Conservation (phyloP, 2,329 filamentous ascomycete species). For the Zymoseptoria pseudotritici region DNA sequence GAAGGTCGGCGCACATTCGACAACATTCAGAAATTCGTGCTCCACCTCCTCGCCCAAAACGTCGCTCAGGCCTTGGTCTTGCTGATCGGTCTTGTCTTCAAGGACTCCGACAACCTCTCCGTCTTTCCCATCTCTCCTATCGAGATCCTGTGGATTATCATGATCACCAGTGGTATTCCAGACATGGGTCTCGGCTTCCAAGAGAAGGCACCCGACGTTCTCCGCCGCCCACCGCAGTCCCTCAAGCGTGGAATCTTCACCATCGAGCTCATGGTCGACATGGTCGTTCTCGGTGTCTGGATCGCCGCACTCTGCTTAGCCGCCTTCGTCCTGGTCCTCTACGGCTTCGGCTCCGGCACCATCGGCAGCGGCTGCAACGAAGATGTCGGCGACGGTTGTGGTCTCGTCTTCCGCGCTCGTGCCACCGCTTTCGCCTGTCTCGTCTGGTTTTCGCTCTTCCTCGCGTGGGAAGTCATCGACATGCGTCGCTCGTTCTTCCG, state of each 20-base stretch:
- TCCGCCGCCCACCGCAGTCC: slow-evolving; percentile 71
- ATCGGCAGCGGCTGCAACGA: slow-evolving; percentile 57
- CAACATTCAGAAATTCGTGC: slow-evolving; percentile 81
- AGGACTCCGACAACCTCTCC: slow-evolving; percentile 61
- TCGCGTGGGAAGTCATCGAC: slow-evolving; percentile 72
- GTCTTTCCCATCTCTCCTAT: slow-evolving; percentile 81
- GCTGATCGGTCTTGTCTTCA: slow-evolving; percentile 75
- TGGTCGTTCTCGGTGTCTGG: slow-evolving; percentile 69
- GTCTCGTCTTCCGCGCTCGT: slow-evolving; percentile 61
- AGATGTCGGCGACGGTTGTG: slow-evolving; percentile 47
- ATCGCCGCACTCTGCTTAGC: slow-evolving; percentile 61
- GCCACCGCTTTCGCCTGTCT: slow-evolving; percentile 67
- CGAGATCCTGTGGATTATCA: slow-evolving; percentile 85
- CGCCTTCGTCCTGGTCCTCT: slow-evolving; percentile 58
- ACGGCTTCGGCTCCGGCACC: slow-evolving; percentile 44
- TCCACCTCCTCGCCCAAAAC: slow-evolving; percentile 92
- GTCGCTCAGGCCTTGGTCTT: slow-evolving; percentile 77
- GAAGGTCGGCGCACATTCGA: slow-evolving; percentile 81
- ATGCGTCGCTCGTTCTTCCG: slow-evolving; percentile 67
- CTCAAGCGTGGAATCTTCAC: slow-evolving; percentile 65
- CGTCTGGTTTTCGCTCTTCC: slow-evolving; percentile 69
- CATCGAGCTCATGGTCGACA: slow-evolving; percentile 68
- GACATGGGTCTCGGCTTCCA: slow-evolving; percentile 85
- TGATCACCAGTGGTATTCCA: slow-evolving; percentile 80
- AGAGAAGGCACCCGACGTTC: slow-evolving; percentile 65